A percentile compares a stretch with the other conserved stretches of the same genome.
These are phyloP conservation scores for Backusella tarrabulga DNA, from an alignment of 192 early-diverging fungal genomes.

Conservation along the genomic window DNA sequence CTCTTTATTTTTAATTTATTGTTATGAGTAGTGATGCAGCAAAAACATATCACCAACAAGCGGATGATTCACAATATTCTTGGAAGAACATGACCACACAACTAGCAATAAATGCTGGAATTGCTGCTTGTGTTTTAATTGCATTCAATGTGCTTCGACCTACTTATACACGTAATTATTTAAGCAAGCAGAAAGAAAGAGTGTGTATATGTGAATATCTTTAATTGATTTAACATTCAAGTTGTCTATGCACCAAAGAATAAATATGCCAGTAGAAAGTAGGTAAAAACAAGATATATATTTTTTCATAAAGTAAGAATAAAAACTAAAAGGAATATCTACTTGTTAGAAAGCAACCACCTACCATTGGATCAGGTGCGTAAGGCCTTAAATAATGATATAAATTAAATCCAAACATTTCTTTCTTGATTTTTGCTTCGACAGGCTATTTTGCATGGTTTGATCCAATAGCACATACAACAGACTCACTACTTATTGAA, in stretches of 20 bases:
- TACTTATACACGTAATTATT: conserved; percentile 53
- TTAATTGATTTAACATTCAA: not conserved
- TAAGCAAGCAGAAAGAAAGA: not conserved
- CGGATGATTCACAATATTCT: not conserved
- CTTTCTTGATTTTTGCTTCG: not conserved
- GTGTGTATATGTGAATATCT: not conserved
- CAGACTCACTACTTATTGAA: conserved; percentile 58
- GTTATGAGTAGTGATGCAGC: not conserved
- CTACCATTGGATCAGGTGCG: conserved; percentile 52
- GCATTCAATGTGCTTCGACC: conserved; percentile 60
- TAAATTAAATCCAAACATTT: not conserved
- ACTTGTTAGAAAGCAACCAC: conserved; percentile 50
- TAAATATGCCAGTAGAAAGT: conserved; percentile 38
- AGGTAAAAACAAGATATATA: conserved; percentile 19
- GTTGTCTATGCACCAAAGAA: conserved; percentile 49
- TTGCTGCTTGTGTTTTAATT: conserved; percentile 51
- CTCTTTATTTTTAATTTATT: not conserved
- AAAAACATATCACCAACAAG: not conserved
- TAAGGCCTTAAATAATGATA: not conserved
- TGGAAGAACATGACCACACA: conserved; percentile 56
- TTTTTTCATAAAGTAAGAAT: conserved; percentile 1
- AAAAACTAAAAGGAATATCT: not conserved
- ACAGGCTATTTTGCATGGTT: conserved; percentile 60
- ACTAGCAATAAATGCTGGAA: conserved; percentile 57
- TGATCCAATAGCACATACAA: conserved; percentile 48